Conservation (phyloP, 2,329 filamentous ascomycete genomes). For the Pseudopithomyces chartarum region DNA sequence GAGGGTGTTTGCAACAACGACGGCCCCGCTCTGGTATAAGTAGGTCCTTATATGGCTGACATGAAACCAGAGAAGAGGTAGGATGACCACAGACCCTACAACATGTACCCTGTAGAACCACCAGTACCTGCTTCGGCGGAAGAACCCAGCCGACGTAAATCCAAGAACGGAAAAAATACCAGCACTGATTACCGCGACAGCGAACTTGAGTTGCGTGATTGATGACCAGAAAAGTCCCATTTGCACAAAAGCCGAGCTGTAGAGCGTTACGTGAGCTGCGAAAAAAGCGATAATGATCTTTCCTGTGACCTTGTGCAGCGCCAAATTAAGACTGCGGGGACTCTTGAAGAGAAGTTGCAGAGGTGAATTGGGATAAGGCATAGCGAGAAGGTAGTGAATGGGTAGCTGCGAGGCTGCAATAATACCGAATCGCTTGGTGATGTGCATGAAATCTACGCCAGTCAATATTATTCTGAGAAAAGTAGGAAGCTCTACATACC, state of each 20-base stretch:
- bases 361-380: not conserved
- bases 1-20: not conserved
- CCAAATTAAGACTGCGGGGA: not conserved
- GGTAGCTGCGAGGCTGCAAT: conserved; percentile 6
- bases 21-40: not conserved
- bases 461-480: not conserved
- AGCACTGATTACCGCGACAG: conserved; percentile 2
- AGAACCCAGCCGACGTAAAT: not conserved
- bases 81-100: conserved; percentile 3
- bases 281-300: conserved; percentile 1
- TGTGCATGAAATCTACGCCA: not conserved
- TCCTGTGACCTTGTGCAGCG: conserved; percentile 1
- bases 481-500: not conserved
- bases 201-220: not conserved
- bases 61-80: conserved; percentile 2
- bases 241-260: not conserved
- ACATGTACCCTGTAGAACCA: conserved; percentile 7
- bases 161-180: not conserved
- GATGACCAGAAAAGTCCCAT: not conserved
- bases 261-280: not conserved
- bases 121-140: not conserved
- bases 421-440: conserved; percentile 4
- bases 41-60: conserved; percentile 3
- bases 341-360: not conserved
- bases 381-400: conserved; percentile 5